Conservation (phyloP, 31 red algal genomes). For the Asparagopsis taxiformis region DNA sequence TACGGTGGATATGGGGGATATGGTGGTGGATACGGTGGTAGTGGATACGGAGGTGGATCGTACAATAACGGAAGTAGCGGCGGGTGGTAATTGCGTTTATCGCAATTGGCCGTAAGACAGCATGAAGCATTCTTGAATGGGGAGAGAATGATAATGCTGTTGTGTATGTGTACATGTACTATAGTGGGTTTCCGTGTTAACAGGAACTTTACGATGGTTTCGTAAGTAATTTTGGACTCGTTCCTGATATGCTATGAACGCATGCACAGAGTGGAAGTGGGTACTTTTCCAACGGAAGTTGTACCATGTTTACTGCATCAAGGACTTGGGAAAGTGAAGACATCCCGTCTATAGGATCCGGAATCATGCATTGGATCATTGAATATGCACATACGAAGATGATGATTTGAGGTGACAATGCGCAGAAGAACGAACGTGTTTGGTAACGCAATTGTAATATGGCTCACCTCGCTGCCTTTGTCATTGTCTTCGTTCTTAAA, state of each 20-base stretch:
- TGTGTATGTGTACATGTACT: constrained; percentile 47
- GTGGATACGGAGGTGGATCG: constrained; percentile 34
- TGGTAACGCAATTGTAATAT: not conserved
- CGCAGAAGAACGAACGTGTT: constrained; percentile 13
- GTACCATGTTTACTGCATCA: too few species aligned
- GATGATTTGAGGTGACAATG: constrained; percentile 14
- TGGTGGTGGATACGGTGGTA: constrained; percentile 30
- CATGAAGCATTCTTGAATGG: constrained; percentile 3
- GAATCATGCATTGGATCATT: not conserved
- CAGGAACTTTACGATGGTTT: not conserved
- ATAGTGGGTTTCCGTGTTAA: constrained; percentile 17
- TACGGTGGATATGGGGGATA: constrained; percentile 26
- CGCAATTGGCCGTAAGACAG: not conserved
- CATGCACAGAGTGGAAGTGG: too few species aligned
- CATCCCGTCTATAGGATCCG: not conserved
- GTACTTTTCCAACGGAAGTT: too few species aligned
- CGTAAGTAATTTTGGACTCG: not conserved
- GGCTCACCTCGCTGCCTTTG: constrained; percentile 5
- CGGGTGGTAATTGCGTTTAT: constrained; percentile 38
- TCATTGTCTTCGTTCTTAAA: constrained; percentile 13
- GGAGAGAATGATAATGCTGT: not conserved
- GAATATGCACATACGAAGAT: constrained; percentile 10
- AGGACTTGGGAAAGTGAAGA: too few species aligned
- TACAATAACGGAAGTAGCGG: constrained; percentile 25
- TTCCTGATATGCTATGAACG: not conserved